Evolutionary conservation across 495 filamentous ascomycete species (phyloP), one percentile per base, ranked within the genome.

Genomic region (Podospora anserina): DNA sequence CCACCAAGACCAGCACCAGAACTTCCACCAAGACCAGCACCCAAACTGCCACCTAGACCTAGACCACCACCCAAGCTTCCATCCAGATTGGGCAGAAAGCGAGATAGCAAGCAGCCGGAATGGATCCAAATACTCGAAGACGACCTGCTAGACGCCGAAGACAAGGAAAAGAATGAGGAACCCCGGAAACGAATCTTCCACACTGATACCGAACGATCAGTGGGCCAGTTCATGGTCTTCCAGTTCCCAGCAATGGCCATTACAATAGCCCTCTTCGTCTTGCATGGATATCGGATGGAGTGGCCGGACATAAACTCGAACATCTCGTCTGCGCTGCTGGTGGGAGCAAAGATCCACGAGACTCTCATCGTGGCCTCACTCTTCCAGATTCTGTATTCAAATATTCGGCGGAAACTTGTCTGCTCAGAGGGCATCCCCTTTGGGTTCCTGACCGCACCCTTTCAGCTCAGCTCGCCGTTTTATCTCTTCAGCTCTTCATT

Each of bases 341-440:
- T 65, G 3, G 63, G 39, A 9, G 63, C 63, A 23, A 49, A 44
- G 20, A 53, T 65, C 16, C 63, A 65, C 44, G 63, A 65, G 39
- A 3, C 15, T 7, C 39, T 65, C 16, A 65, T 65, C 32, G n/a
- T 65, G 2, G 32, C 63, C 32, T 65, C 63, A 6, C 39, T 65
- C 7, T 65, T 56, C 13, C 30, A 65, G 3, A 65, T 65, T 44
- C 34, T 65, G 39, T 49, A 53, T 20, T 23, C 49, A 15, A 39
- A 65, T 44, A 54, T 56, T 23, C 63, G 63, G 3, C 63, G 63
- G 20, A 53, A 16, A 5, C 63, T 65, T 18, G 18, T 65, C 20
- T 5, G 26, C 13, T 34, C 61, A 6, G 3, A 44, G 4, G 61
- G 61, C 44, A 15, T 63, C 19, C 32, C 61, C 26, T 63, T 63